These are phyloP conservation scores for Orbilia javanica DNA, from an alignment of 2,329 filamentous ascomycete species.

Conservation along the genomic window DNA sequence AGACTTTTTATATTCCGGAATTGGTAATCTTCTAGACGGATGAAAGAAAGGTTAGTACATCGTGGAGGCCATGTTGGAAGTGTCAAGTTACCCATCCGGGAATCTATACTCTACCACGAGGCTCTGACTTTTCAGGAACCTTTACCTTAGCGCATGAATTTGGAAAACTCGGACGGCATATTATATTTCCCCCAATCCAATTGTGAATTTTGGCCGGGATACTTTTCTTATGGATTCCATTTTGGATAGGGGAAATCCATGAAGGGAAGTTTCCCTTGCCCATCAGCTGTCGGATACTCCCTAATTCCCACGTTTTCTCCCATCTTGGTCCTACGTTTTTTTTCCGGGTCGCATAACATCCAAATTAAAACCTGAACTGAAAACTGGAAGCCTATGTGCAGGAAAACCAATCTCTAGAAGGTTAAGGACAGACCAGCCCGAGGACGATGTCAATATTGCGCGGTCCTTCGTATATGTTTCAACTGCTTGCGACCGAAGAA, in stretches of 20 bases:
- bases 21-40: not conserved
- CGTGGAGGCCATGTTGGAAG: not conserved
- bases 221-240: not conserved
- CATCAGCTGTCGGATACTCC: not conserved
- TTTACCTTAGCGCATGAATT: not conserved
- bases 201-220: not conserved
- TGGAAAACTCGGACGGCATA: not conserved
- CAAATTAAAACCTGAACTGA: not conserved
- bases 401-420: not conserved
- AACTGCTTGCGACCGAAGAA: slow-evolving; percentile 1
- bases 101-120: not conserved
- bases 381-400: not conserved
- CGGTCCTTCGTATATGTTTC: not conserved
- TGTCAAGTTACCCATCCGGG: not conserved
- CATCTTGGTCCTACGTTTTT: not conserved
- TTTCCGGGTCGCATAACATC: not conserved
- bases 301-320: not conserved
- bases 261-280: not conserved
- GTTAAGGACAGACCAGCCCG: not conserved
- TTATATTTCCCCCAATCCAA: not conserved
- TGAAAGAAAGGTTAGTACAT: not conserved
- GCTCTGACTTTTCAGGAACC: not conserved
- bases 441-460: not conserved
- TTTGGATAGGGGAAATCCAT: not conserved
- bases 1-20: not conserved